A percentile compares a stretch with the other conserved stretches of the same genome.
Conservation (phyloP, 1,139 yeast genomes). For the Taphrina betulina region DNA sequence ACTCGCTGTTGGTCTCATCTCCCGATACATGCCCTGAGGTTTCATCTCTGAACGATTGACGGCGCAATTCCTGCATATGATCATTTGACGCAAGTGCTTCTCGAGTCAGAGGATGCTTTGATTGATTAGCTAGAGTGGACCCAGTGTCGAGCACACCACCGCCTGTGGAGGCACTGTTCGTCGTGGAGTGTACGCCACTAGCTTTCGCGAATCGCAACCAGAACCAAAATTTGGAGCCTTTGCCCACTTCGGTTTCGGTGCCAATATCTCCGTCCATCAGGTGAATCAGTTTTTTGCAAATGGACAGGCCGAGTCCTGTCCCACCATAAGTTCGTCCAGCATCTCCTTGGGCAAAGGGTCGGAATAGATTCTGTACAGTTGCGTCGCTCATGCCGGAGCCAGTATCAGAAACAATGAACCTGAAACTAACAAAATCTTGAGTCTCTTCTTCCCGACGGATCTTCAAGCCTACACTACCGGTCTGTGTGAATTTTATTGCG, state of each 20-base stretch:
- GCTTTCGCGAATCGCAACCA: slow-evolving; percentile 16
- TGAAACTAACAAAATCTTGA: slow-evolving; percentile 50
- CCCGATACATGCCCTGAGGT: too few species aligned
- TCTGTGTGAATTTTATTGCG: slow-evolving; percentile 77
- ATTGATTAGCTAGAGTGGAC: too few species aligned
- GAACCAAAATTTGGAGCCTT: slow-evolving; percentile 56
- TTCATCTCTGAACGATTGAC: too few species aligned
- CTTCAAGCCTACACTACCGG: slow-evolving; percentile 48
- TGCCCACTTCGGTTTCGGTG: slow-evolving; percentile 54
- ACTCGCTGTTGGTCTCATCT: neutral
- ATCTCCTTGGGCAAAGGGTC: slow-evolving; percentile 62
- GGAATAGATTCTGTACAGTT: slow-evolving; percentile 53
- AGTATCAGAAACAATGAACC: slow-evolving; percentile 67
- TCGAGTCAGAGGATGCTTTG: neutral
- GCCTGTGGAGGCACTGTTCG: neutral
- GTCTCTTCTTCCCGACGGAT: slow-evolving; percentile 24
- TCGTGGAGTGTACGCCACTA: neutral
- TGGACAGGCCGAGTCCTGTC: slow-evolving; percentile 55
- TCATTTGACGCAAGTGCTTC: neutral
- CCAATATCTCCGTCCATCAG: slow-evolving; percentile 59
- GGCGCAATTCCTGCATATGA: neutral
- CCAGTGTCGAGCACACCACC: neutral
- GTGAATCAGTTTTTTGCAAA: slow-evolving; percentile 42
- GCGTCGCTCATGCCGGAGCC: slow-evolving; percentile 61
- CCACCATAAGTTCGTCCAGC: slow-evolving; percentile 60